phyloP scores from a whole-genome alignment of 2,329 filamentous ascomycete species.

The Monosporascus sp. region DNA sequence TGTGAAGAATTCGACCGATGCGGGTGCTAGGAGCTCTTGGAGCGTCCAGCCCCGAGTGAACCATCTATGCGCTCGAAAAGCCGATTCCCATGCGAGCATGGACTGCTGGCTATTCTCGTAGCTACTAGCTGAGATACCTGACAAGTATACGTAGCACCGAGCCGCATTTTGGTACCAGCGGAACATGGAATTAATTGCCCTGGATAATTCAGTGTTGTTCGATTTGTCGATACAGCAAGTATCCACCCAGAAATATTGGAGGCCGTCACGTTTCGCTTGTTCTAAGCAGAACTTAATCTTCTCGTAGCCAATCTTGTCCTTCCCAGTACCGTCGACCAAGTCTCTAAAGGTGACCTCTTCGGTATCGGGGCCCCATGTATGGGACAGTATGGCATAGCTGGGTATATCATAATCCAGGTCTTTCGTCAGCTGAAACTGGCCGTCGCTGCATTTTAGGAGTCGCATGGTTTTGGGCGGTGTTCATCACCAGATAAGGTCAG shows the following conservation, averaged over 20 bases:
- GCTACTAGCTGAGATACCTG: background rate
- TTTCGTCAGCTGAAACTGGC: too few species aligned
- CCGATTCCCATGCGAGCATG: too few species aligned
- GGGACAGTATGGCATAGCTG: slow-evolving; percentile 11
- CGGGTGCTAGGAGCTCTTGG: slow-evolving; percentile 11
- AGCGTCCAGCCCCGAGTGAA: too few species aligned
- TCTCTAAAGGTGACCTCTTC: slow-evolving; percentile 7
- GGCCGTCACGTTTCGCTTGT: slow-evolving; percentile 3
- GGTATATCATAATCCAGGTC: too few species aligned
- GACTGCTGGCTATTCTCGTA: too few species aligned
- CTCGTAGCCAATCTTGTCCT: slow-evolving; percentile 2
- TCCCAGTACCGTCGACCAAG: slow-evolving; percentile 1
- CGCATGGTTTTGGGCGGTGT: too few species aligned
- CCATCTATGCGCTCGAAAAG: too few species aligned
- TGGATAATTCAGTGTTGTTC: background rate
- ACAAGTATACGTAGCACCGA: slow-evolving; percentile 8
- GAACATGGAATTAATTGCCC: background rate
- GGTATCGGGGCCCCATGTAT: slow-evolving; percentile 8
- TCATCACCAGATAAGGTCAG: too few species aligned
- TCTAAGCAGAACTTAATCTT: slow-evolving; percentile 9
- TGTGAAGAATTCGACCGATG: slow-evolving; percentile 22
- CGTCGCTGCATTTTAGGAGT: too few species aligned
- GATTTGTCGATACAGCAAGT: slow-evolving; percentile 5
- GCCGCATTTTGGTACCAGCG: slow-evolving; percentile 3
- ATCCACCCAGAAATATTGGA: background rate